These are phyloP conservation scores for Galerina sulciceps DNA, from an alignment of 768 basidiomycete species.

Conservation along the genomic window DNA sequence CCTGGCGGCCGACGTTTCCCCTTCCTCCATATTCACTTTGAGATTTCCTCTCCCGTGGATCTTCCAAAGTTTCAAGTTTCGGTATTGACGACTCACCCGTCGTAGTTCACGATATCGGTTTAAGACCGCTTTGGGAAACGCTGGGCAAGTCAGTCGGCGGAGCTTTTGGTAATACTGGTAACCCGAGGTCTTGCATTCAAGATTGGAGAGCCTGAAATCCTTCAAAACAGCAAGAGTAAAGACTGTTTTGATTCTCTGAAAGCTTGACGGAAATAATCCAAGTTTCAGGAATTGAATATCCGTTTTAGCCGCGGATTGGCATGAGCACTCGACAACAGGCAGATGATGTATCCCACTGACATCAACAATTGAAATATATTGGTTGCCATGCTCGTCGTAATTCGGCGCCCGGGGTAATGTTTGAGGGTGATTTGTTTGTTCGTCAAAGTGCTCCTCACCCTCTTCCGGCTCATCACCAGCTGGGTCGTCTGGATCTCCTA, in stretches of 20 bases:
- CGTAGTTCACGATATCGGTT: constrained; percentile 21
- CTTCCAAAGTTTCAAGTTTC: constrained; percentile 15
- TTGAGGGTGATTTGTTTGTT: too few species aligned
- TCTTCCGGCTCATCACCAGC: not conserved
- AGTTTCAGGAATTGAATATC: constrained; percentile 12
- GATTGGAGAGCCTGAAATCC: constrained; percentile 11
- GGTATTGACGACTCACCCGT: constrained; percentile 14
- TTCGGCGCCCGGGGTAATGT: too few species aligned
- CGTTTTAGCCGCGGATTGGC: constrained; percentile 1
- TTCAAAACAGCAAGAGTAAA: constrained; percentile 20
- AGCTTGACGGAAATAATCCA: constrained; percentile 18
- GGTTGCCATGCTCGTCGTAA: not conserved
- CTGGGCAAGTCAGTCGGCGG: constrained; percentile 13
- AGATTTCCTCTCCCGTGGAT: constrained; percentile 17
- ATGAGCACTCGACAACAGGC: not conserved
- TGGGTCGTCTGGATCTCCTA: too few species aligned
- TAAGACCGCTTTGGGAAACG: constrained; percentile 10
- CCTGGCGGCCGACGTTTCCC: too few species aligned
- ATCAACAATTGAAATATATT: constrained; percentile 11
- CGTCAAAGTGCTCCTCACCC: too few species aligned
- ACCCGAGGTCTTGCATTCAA: constrained; percentile 22
- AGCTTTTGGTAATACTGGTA: constrained; percentile 23
- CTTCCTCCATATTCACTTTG: too few species aligned
- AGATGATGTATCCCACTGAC: constrained; percentile 19
- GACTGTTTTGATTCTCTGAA: constrained; percentile 5